These are phyloP conservation scores for Chrysanthemum seticuspe DNA, from an alignment of 129 eudicot species.

Conservation along the genomic window DNA sequence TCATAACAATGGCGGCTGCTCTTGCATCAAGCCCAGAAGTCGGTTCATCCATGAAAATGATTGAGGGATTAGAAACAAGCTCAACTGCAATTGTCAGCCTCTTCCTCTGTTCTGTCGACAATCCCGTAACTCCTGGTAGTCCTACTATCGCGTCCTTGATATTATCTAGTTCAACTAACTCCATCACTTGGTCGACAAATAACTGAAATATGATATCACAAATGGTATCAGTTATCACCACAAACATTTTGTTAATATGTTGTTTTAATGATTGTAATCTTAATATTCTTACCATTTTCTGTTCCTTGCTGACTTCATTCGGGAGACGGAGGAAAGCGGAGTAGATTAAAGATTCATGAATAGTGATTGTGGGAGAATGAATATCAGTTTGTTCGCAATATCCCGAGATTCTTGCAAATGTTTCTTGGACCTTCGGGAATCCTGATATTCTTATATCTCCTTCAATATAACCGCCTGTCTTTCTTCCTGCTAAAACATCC, in stretches of 20 bases:
- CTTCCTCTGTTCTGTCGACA: slow-evolving; percentile 84
- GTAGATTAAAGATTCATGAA: slow-evolving; percentile 46
- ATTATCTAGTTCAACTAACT: slow-evolving; percentile 62
- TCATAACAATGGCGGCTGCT: slow-evolving; percentile 95
- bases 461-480: slow-evolving; percentile 47
- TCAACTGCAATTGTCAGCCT: slow-evolving; percentile 86
- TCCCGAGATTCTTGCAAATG: slow-evolving; percentile 51
- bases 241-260: not conserved
- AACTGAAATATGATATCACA: slow-evolving; percentile 24
- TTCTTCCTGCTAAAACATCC: slow-evolving; percentile 64
- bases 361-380: slow-evolving; percentile 50
- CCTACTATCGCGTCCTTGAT: slow-evolving; percentile 77
- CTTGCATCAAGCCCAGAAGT: slow-evolving; percentile 96
- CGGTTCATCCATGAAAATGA: slow-evolving; percentile 93
- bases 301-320: slow-evolving; percentile 33
- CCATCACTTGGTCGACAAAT: slow-evolving; percentile 71
- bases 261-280: not conserved
- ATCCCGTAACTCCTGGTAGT: slow-evolving; percentile 73
- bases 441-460: slow-evolving; percentile 57
- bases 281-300: slow-evolving; percentile 28
- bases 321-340: slow-evolving; percentile 58
- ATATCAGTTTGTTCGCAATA: slow-evolving; percentile 61
- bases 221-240: not conserved
- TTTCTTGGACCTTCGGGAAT: slow-evolving; percentile 48
- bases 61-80: slow-evolving; percentile 94